These are phyloP conservation scores for Melampsora americana DNA, from an alignment of 1,284 basidiomycete genomes.

Conservation along the genomic window DNA sequence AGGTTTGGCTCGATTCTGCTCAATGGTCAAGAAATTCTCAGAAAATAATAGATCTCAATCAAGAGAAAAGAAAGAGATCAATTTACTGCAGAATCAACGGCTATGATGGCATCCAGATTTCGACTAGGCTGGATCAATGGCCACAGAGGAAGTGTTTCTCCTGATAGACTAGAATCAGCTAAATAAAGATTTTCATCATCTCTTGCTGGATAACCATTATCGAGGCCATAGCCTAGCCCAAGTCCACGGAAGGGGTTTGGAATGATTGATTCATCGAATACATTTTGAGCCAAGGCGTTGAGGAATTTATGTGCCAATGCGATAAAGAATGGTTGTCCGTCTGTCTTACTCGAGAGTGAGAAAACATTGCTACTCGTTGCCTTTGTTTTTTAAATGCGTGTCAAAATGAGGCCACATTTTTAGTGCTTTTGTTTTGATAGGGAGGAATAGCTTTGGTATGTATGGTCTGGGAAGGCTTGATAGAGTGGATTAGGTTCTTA, in stretches of 20 bases:
- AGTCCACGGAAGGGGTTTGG: constrained; percentile 44
- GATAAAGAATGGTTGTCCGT: constrained; percentile 21
- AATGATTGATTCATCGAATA: constrained; percentile 42
- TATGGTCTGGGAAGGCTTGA: not conserved
- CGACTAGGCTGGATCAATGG: constrained; percentile 52
- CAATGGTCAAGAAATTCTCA: not conserved
- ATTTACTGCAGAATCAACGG: constrained; percentile 40
- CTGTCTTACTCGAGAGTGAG: constrained; percentile 24
- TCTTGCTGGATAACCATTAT: constrained; percentile 18
- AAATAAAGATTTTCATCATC: constrained; percentile 37
- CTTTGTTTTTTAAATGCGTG: not conserved
- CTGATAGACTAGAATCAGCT: constrained; percentile 37
- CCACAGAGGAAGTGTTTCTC: constrained; percentile 52
- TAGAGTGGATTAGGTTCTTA: not conserved
- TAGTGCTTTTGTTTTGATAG: too few species aligned
- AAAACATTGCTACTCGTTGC: constrained; percentile 41
- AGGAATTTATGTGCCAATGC: constrained; percentile 38
- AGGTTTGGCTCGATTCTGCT: constrained; percentile 42
- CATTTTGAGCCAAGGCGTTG: constrained; percentile 33
- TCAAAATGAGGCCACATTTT: too few species aligned
- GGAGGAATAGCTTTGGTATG: not conserved
- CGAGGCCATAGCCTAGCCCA: constrained; percentile 32
- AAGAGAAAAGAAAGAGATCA: not conserved
- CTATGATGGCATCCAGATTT: constrained; percentile 50
- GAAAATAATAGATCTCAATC: not conserved